Base-by-base conservation (phyloP, 2,329 filamentous ascomycete genomes). In the Periconia sp. region DNA sequence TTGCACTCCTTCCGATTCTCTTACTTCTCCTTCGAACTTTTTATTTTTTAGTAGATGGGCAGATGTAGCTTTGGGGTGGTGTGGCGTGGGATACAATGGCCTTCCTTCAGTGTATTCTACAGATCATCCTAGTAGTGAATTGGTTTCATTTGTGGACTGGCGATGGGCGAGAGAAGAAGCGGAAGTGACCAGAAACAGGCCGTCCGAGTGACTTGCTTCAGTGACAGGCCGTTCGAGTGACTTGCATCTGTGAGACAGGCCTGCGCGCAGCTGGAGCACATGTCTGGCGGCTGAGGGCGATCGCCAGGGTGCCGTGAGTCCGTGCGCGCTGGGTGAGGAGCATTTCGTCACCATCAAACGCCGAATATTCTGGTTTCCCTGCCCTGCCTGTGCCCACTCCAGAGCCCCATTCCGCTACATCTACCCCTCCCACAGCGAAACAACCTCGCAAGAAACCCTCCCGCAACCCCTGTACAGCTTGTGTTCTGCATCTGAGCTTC, bases 51-150 rank as follows among this genome's bases (percentile, higher is more conserved):
- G 63, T 66, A 61, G 52, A 57, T 45, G 58, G 54, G 58, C 58
- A 67, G 65, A 56, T 57, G 61, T 56, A 59, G 52, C 61, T 56
- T 52, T 50, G 49, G 52, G 46, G 56, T 48, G 52, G 54, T 45
- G 57, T 52, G 61, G 60, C 48, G 63, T 52, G 58, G 54, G 52
- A 57, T 56, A 56, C n/a, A n/a, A n/a, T n/a, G 56, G 57, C 62
- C 57, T 68, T 68, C 59, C 56, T 62, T 63, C 63, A 59, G 61
- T 70, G 67, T 71, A 71, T 68, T 70, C 60, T 70, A 71, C 66
- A 67, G 50, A 66, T 59, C 53, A 69, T 63, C 59, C 54, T 64
- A 68, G 60, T 63, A 68, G 63, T 55, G 54, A 69, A 70, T 44
- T 56, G 53, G 48, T 71, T 65, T 71, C 68, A 48, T 71, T 68